A percentile compares a stretch with the other conserved stretches of the same genome.
phyloP scores from a whole-genome alignment of 163 green algal genomes.

The Chlamydomonas reinhardtii region DNA sequence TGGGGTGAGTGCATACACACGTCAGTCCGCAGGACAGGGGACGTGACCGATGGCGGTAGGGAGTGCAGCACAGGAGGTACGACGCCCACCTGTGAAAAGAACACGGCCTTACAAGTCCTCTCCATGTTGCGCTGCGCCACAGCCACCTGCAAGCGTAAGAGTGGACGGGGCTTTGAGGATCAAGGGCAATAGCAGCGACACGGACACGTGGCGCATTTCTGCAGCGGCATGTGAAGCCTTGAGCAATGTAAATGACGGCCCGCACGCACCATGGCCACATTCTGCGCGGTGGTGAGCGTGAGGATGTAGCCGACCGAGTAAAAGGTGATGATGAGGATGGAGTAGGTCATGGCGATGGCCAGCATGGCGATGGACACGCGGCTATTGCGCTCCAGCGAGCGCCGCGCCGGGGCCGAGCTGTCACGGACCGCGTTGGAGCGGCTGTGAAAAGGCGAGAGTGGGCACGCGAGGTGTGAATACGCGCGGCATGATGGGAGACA shows the following conservation, averaged over 20 bases:
- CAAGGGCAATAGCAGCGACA: no score
- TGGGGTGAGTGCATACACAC: not conserved
- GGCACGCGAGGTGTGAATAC: no score
- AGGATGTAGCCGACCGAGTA: slow-evolving; percentile 3
- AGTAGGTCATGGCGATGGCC: slow-evolving; percentile 4
- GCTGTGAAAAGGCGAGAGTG: not conserved
- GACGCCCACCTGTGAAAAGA: slow-evolving; percentile 9
- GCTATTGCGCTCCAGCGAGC: slow-evolving; percentile 36
- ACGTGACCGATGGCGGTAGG: no score
- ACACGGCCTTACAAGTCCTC: slow-evolving; percentile 1
- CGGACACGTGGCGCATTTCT: no score
- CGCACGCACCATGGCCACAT: not conserved
- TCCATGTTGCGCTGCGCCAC: slow-evolving; percentile 14
- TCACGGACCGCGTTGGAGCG: not conserved
- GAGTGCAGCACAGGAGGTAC: no score
- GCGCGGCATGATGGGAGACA: no score
- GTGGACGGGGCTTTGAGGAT: no score
- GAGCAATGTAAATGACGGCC: not conserved
- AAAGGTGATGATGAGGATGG: slow-evolving; percentile 30
- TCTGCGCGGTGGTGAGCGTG: not conserved
- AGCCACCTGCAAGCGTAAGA: not conserved
- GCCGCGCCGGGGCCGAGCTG: not conserved
- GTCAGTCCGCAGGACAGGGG: no score
- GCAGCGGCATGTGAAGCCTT: no score
- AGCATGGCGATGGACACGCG: slow-evolving; percentile 4